Conservation (phyloP, 192 early-diverging fungal species). For the Coemansia sp. region DNA sequence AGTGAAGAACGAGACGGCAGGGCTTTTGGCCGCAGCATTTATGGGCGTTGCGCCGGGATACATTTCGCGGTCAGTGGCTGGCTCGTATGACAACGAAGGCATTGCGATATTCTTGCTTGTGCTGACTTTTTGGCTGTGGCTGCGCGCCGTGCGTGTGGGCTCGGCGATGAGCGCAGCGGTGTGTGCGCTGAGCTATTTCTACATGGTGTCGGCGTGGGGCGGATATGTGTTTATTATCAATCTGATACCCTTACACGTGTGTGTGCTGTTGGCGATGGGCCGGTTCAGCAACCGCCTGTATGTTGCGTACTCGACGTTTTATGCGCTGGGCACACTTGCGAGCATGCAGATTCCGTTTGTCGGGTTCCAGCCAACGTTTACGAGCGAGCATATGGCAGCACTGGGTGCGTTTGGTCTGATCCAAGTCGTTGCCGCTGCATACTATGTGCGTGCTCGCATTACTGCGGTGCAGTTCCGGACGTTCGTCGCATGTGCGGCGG, state of each 20-base stretch:
- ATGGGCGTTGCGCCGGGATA: constrained; percentile 99
- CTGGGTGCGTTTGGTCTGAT: constrained; percentile 95
- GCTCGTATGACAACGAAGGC: constrained; percentile 99
- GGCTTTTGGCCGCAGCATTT: constrained; percentile 95
- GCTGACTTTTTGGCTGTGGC: constrained; percentile 98
- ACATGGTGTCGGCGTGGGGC: constrained; percentile 99
- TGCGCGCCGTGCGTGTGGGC: constrained; percentile 93
- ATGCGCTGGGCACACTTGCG: constrained; percentile 90
- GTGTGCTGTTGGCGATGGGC: constrained; percentile 94
- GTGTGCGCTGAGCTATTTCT: constrained; percentile 95
- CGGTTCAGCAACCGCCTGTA: constrained; percentile 91
- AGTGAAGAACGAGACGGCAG: constrained; percentile 88
- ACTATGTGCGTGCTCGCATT: constrained; percentile 75
- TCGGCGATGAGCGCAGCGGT: constrained; percentile 85
- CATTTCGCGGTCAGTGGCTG: constrained; percentile 99
- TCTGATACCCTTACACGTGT: constrained; percentile 94
- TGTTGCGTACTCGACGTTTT: constrained; percentile 98
- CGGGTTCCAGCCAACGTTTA: constrained; percentile 95
- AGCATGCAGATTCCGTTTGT: constrained; percentile 99
- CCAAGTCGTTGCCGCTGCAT: constrained; percentile 93
- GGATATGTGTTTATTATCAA: constrained; percentile 99
- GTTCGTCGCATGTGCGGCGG: constrained; percentile 70
- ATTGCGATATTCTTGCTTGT: constrained; percentile 99
- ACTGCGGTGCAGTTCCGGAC: constrained; percentile 83
- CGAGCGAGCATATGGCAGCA: constrained; percentile 99